Percentiles rank a stretch among this genome's conserved stretches.
These are phyloP conservation scores for Pholiota adiposa DNA, from an alignment of 1,284 basidiomycete species.

Conservation along the genomic window DNA sequence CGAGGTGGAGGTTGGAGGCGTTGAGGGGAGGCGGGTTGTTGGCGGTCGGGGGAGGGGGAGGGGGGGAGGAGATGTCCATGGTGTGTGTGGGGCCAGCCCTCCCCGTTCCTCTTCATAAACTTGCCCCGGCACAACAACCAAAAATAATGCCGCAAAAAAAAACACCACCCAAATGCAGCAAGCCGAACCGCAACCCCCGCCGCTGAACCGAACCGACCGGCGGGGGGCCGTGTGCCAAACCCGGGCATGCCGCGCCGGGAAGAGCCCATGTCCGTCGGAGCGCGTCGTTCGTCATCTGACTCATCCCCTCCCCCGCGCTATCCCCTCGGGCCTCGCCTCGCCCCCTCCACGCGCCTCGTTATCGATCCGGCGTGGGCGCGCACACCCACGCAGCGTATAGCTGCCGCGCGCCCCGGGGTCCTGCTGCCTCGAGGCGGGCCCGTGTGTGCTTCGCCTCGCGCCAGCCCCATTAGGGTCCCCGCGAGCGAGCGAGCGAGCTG, in stretches of 20 bases:
- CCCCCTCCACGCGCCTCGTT: not conserved
- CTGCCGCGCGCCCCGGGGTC: not conserved
- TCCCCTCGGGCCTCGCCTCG: not conserved
- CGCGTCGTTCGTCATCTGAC: not conserved
- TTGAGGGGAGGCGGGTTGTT: too few species aligned
- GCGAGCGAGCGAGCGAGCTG: not conserved
- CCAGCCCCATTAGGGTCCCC: not conserved
- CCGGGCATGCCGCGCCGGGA: too few species aligned
- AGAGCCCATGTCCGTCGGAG: not conserved
- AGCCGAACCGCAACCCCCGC: too few species aligned
- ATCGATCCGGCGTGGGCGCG: not conserved
- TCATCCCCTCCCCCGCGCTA: not conserved
- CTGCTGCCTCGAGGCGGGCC: not conserved
- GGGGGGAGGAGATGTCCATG: slow-evolving; percentile 1
- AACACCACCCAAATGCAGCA: too few species aligned
- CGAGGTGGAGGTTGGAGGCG: slow-evolving; percentile 49
- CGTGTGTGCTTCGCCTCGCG: not conserved
- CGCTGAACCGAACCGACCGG: not conserved
- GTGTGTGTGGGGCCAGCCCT: not conserved
- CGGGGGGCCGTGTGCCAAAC: too few species aligned
- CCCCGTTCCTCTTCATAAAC: not conserved
- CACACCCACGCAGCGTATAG: not conserved
- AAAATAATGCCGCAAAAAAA: not conserved
- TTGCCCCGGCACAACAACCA: not conserved
- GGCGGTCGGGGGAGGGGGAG: not conserved